Percentiles rank a stretch among this genome's conserved stretches.
Conservation (phyloP, 75 land plant genomes). For the Cryptomeria japonica region DNA sequence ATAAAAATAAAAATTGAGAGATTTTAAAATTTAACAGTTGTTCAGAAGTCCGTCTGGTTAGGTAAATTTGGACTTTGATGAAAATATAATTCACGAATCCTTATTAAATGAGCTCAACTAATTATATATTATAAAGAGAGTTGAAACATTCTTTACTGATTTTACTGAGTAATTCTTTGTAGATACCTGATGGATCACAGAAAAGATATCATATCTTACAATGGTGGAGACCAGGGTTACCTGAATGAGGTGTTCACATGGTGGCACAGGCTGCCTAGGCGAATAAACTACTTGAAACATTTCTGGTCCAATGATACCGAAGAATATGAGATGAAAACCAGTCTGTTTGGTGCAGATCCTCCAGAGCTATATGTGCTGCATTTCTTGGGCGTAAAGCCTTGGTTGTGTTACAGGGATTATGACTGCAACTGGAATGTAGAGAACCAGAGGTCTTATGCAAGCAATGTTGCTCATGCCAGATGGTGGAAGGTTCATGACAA, state of each 20-base stretch:
- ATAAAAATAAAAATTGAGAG: too few relatives aligned
- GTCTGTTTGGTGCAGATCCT: conserved; percentile 72
- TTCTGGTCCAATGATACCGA: conserved; percentile 67
- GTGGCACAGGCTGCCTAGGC: conserved; percentile 93
- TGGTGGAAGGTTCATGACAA: conserved; percentile 31
- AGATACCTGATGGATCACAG: conserved; percentile 42
- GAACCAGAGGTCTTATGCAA: conserved; percentile 29
- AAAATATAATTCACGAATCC: too few relatives aligned
- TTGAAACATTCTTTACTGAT: not conserved
- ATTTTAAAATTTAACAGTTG: too few relatives aligned
- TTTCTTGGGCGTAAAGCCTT: conserved; percentile 44
- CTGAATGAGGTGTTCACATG: conserved; percentile 89
- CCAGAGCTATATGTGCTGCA: conserved; percentile 45
- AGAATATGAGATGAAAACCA: conserved; percentile 47
- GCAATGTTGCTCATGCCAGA: conserved; percentile 33
- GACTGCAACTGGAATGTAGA: conserved; percentile 48
- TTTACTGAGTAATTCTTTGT: not conserved
- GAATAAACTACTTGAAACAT: conserved; percentile 79
- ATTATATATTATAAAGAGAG: too few relatives aligned
- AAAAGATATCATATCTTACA: conserved; percentile 65
- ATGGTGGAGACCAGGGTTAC: conserved; percentile 97
- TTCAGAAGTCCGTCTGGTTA: too few relatives aligned
- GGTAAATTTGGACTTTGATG: too few relatives aligned
- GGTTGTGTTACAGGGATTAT: conserved; percentile 42
- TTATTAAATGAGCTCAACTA: too few relatives aligned